Percentiles rank a stretch among this genome's conserved stretches.
phyloP scores from a whole-genome alignment of 495 filamentous ascomycete genomes.

The Penicillium fimorum region DNA sequence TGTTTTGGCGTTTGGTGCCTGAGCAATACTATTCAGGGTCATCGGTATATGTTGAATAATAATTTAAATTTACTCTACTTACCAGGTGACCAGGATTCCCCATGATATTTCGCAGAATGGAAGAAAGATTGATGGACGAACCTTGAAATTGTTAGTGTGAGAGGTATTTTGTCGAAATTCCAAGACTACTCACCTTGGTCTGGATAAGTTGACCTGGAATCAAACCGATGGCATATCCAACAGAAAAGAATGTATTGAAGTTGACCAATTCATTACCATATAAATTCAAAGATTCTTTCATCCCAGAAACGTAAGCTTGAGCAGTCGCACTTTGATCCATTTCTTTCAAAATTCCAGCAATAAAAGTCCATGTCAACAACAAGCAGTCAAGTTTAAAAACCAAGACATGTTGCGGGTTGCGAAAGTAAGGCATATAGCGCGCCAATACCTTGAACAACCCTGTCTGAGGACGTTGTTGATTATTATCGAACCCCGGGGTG shows the following conservation, averaged over 20 bases:
- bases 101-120: slow-evolving; percentile 12
- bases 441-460: slow-evolving; percentile 1
- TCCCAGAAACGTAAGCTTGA: slow-evolving; percentile 10
- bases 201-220: slow-evolving; percentile 12
- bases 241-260: slow-evolving; percentile 8
- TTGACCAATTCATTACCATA: slow-evolving; percentile 10
- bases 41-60: background rate
- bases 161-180: background rate
- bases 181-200: slow-evolving; percentile 3
- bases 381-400: slow-evolving; percentile 9
- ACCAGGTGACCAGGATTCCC: slow-evolving; percentile 11
- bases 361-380: slow-evolving; percentile 13
- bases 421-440: slow-evolving; percentile 4
- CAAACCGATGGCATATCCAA: slow-evolving; percentile 9
- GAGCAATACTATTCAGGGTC: slow-evolving; percentile 1
- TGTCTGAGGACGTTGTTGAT: background rate
- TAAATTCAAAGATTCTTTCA: slow-evolving; percentile 8
- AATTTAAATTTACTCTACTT: background rate
- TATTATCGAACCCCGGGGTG: background rate
- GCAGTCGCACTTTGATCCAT: slow-evolving; percentile 10
- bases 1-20: slow-evolving; percentile 15
- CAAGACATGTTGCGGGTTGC: slow-evolving; percentile 6
- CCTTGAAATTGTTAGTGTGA: background rate
- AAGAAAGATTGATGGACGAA: slow-evolving; percentile 3
- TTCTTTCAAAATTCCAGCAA: slow-evolving; percentile 13